Conservation (phyloP, 2,329 filamentous ascomycete genomes). For the Incumbomyces delicatus region DNA sequence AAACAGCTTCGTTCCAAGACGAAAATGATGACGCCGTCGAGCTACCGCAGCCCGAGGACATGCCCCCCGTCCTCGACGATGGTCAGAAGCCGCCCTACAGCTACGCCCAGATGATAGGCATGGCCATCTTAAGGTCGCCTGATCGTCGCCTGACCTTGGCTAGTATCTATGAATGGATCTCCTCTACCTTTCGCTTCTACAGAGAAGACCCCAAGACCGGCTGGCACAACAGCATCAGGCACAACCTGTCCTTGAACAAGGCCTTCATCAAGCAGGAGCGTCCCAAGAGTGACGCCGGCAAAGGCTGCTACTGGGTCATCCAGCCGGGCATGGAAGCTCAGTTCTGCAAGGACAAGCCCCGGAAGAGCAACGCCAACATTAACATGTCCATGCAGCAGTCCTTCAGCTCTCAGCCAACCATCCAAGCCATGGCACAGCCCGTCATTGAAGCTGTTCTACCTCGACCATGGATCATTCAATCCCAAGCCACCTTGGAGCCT, state of each 20-base stretch:
- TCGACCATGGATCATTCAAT: slow-evolving; percentile 23
- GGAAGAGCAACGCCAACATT: slow-evolving; percentile 23
- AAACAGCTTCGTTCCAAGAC: slow-evolving; percentile 36
- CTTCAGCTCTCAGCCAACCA: slow-evolving; percentile 13
- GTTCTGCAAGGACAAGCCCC: slow-evolving; percentile 75
- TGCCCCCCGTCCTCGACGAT: slow-evolving; percentile 73
- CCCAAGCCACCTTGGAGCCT: slow-evolving; percentile 26
- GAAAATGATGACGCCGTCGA: slow-evolving; percentile 36
- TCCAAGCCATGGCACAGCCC: slow-evolving; percentile 16
- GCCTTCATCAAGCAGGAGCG: slow-evolving; percentile 92
- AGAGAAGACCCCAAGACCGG: slow-evolving; percentile 61
- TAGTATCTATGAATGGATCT: slow-evolving; percentile 99
- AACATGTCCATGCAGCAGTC: slow-evolving; percentile 35
- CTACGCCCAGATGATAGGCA: slow-evolving; percentile 90
- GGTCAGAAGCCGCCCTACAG: slow-evolving; percentile 83
- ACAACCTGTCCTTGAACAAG: slow-evolving; percentile 95
- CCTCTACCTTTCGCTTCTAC: slow-evolving; percentile 88
- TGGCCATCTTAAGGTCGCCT: slow-evolving; percentile 85
- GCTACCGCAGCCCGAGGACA: slow-evolving; percentile 65
- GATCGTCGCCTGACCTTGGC: slow-evolving; percentile 76
- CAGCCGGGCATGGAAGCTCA: slow-evolving; percentile 78
- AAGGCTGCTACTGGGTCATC: slow-evolving; percentile 96
- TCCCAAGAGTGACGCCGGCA: slow-evolving; percentile 93
- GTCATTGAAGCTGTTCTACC: slow-evolving; percentile 15
- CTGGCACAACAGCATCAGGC: slow-evolving; percentile 98